Conservation (phyloP, 805 yeast species). For the Kuraishia borneana region DNA sequence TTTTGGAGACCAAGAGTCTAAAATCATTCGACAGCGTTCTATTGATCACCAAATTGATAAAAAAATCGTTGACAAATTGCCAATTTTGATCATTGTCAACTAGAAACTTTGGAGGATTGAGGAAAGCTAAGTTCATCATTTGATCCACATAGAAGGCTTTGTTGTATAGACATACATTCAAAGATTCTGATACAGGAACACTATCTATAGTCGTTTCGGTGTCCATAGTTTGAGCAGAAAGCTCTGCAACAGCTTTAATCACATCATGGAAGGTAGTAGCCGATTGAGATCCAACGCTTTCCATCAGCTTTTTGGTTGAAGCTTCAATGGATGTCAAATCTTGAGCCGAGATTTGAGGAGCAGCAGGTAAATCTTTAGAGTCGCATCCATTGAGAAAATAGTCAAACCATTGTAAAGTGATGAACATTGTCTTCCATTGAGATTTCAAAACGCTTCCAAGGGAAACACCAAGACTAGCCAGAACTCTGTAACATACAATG, state of each 20-base stretch:
- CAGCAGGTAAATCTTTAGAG: constrained; percentile 29
- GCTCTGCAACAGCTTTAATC: constrained; percentile 30
- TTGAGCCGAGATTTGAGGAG: constrained; percentile 24
- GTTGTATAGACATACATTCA: constrained; percentile 39
- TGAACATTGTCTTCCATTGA: constrained; percentile 55
- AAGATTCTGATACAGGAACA: constrained; percentile 1
- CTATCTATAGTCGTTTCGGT: background rate
- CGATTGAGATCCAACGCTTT: constrained; percentile 48
- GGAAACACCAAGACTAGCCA: constrained; percentile 66
- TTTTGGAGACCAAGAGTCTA: constrained; percentile 35
- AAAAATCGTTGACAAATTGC: constrained; percentile 32
- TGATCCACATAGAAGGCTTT: constrained; percentile 41
- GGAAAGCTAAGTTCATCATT: constrained; percentile 37
- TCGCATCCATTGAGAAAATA: constrained; percentile 55
- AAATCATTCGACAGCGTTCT: constrained; percentile 29
- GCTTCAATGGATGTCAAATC: constrained; percentile 43
- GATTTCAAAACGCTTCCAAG: constrained; percentile 62
- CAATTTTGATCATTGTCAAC: constrained; percentile 32
- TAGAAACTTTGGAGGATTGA: constrained; percentile 42
- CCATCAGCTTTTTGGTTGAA: constrained; percentile 50
- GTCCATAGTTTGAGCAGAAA: constrained; percentile 22
- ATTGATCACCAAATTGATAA: constrained; percentile 32
- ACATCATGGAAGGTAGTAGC: constrained; percentile 37
- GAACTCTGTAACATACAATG: constrained; percentile 65
- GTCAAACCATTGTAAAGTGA: constrained; percentile 71